Evolutionary conservation across 441 rosid genomes (phyloP).

Genomic region (Theobroma grandiflorum): DNA sequence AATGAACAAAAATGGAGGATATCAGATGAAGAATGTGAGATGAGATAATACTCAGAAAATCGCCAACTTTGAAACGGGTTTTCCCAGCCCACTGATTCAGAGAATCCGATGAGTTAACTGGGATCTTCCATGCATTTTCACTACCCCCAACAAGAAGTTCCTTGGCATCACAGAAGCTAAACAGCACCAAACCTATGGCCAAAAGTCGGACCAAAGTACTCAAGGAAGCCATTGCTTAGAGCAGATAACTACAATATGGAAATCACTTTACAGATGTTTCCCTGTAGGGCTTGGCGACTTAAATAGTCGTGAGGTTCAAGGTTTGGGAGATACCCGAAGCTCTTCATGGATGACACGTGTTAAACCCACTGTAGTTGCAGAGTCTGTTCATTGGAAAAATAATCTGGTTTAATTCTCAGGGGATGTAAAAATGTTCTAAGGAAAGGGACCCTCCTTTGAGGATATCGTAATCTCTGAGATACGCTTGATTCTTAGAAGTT

Average conservation of each 20-base stretch:
- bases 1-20: background rate
- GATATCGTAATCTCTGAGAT: background rate
- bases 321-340: conserved; percentile 25
- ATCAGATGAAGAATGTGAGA: background rate
- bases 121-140: conserved; percentile 49
- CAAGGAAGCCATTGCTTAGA: conserved; percentile 23
- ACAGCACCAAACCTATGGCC: conserved; percentile 32
- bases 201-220: conserved; percentile 32
- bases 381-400: background rate
- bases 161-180: conserved; percentile 36
- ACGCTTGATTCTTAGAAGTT: background rate
- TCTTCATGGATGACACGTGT: conserved; percentile 26
- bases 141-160: conserved; percentile 54
- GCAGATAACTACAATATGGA: background rate
- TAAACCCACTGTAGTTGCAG: background rate
- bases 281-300: background rate
- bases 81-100: conserved; percentile 55
- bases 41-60: conserved; percentile 44
- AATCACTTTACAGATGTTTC: background rate
- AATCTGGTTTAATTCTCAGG: background rate
- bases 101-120: conserved; percentile 40
- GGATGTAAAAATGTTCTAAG: background rate
- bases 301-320: conserved; percentile 33
- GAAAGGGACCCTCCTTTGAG: background rate
- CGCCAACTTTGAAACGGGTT: conserved; percentile 54